Evolutionary conservation across 768 basidiomycete species (phyloP).

Genomic region (Lentinula aciculospora): DNA sequence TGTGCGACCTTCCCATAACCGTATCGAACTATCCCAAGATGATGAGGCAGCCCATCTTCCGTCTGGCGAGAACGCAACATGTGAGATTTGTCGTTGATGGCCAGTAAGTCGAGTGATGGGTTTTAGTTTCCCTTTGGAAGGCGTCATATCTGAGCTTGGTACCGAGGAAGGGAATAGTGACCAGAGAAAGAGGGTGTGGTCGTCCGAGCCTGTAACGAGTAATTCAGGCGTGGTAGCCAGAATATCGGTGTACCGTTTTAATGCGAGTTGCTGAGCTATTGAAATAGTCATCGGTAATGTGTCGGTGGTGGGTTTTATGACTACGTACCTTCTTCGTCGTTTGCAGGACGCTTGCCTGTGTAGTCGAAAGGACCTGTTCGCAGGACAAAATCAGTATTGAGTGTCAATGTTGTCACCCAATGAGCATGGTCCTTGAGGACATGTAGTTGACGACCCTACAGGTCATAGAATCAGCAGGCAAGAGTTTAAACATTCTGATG

Average conservation of each 20-base stretch:
- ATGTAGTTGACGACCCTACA: slow-evolving; percentile 78
- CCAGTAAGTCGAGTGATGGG: slow-evolving; percentile 81
- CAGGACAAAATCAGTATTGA: slow-evolving; percentile 93
- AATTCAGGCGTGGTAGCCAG: slow-evolving; percentile 67
- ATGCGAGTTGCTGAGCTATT: slow-evolving; percentile 70
- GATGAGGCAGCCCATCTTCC: slow-evolving; percentile 89
- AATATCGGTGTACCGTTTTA: slow-evolving; percentile 71
- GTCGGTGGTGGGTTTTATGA: background rate
- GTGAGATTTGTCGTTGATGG: slow-evolving; percentile 91
- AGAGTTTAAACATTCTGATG: slow-evolving; percentile 1
- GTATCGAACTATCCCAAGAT: slow-evolving; percentile 85
- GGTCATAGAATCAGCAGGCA: background rate
- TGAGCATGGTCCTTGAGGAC: slow-evolving; percentile 94
- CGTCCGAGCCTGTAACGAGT: slow-evolving; percentile 93
- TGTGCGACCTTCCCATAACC: slow-evolving; percentile 84
- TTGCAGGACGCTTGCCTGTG: slow-evolving; percentile 67
- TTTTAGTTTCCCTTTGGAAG: slow-evolving; percentile 47
- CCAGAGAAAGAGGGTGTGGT: slow-evolving; percentile 98
- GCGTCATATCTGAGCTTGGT: slow-evolving; percentile 19
- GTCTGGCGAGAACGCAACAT: slow-evolving; percentile 93
- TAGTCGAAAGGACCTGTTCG: slow-evolving; percentile 96
- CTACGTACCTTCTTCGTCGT: slow-evolving; percentile 73
- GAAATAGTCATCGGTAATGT: background rate
- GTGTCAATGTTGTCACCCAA: slow-evolving; percentile 95
- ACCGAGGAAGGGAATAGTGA: slow-evolving; percentile 58